Evolutionary conservation across 2,329 filamentous ascomycete species (phyloP).

Genomic region (Epichloe uncinata): DNA sequence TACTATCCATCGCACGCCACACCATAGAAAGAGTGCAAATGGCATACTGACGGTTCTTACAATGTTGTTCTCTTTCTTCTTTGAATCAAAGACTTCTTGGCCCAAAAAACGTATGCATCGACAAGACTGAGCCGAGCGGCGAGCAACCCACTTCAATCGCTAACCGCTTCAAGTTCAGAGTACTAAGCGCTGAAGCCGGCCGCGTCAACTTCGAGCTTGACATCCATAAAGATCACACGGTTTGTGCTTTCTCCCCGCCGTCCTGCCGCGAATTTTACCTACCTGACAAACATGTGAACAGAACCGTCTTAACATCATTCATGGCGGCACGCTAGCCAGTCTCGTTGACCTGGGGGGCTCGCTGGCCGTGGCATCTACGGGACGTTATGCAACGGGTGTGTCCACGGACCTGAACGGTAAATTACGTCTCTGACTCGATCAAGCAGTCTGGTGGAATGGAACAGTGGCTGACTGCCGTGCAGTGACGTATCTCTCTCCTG

Average conservation of each 20-base stretch:
- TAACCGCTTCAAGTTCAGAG: slow-evolving; percentile 39
- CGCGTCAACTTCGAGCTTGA: slow-evolving; percentile 64
- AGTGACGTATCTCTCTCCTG: slow-evolving; percentile 52
- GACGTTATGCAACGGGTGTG: slow-evolving; percentile 48
- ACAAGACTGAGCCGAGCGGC: not conserved
- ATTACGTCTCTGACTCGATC: not conserved
- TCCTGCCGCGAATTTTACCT: not conserved
- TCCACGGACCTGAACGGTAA: slow-evolving; percentile 51
- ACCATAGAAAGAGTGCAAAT: not conserved
- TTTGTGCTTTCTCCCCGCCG: slow-evolving; percentile 20
- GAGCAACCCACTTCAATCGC: not conserved
- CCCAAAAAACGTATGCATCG: slow-evolving; percentile 4
- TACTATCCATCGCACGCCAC: not conserved
- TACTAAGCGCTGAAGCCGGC: slow-evolving; percentile 51
- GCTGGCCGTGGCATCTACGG: slow-evolving; percentile 50
- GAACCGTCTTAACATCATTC: slow-evolving; percentile 65
- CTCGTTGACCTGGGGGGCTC: slow-evolving; percentile 59
- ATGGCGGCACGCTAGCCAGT: slow-evolving; percentile 67
- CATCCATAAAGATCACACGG: slow-evolving; percentile 62
- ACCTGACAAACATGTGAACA: slow-evolving; percentile 16
- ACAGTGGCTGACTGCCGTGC: not conserved
- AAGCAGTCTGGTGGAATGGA: not conserved
- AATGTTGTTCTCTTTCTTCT: too few species aligned
- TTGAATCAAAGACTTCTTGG: slow-evolving; percentile 14
- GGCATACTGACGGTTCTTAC: not conserved